phyloP scores from a whole-genome alignment of 768 basidiomycete species.

The Termitomyces sp. region DNA sequence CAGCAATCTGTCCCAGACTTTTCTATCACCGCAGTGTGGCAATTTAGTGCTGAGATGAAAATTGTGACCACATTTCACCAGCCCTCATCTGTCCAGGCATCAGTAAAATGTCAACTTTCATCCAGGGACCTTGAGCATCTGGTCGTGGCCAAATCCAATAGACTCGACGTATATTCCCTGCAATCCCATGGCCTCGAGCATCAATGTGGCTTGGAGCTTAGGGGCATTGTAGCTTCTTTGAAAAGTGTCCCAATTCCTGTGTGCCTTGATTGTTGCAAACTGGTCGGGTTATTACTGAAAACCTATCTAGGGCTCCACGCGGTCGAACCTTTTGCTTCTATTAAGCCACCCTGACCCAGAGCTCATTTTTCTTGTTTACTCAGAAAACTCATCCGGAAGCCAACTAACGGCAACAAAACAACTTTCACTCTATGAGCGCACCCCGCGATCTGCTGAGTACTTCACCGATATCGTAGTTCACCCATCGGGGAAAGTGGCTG shows the following conservation, averaged over 20 bases:
- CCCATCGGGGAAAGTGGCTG: slow-evolving; percentile 54
- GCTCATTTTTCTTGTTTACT: slow-evolving; percentile 59
- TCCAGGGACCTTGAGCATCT: slow-evolving; percentile 57
- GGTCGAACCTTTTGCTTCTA: slow-evolving; percentile 59
- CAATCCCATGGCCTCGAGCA: slow-evolving; percentile 55
- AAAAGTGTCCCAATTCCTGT: slow-evolving; percentile 56
- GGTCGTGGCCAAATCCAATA: slow-evolving; percentile 64
- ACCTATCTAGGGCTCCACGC: slow-evolving; percentile 28
- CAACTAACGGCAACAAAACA: slow-evolving; percentile 40
- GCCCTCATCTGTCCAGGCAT: slow-evolving; percentile 68
- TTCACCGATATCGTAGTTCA: slow-evolving; percentile 68
- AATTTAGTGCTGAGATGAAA: slow-evolving; percentile 34
- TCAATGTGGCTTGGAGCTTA: slow-evolving; percentile 61
- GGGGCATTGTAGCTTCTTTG: slow-evolving; percentile 62
- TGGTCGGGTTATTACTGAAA: slow-evolving; percentile 14
- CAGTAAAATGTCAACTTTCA: slow-evolving; percentile 64
- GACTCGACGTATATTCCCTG: slow-evolving; percentile 67
- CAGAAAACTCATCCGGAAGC: slow-evolving; percentile 28
- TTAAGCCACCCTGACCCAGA: slow-evolving; percentile 77
- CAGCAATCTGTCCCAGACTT: neutral
- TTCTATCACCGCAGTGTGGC: neutral
- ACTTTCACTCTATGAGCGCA: slow-evolving; percentile 54
- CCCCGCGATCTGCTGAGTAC: slow-evolving; percentile 65
- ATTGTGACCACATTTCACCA: slow-evolving; percentile 75
- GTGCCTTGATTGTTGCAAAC: slow-evolving; percentile 19